Base-by-base conservation (phyloP, 441 rosid genomes). In the Erodium trifolium region DNA sequence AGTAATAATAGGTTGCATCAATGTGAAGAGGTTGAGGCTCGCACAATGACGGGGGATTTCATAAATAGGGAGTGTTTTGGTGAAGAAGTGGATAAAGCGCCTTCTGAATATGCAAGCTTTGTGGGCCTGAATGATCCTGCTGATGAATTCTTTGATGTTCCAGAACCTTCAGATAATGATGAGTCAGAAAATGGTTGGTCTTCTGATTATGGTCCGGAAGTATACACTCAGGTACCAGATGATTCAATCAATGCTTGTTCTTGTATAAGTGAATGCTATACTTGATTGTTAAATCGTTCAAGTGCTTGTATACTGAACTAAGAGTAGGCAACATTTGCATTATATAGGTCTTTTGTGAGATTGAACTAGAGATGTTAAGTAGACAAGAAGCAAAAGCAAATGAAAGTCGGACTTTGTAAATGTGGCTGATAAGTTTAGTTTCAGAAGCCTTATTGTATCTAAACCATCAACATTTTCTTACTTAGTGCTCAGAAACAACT, bases 131-230 rank as follows among this genome's bases (percentile, higher is more conserved):
- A 85, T 70, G 96, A 92, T 81, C 88, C 88, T 49, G 82, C 84
- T 45, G 97, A 93, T 79, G 97, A 91, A 78, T 93, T 91, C 75
- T 93, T 89, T 78, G 99, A 93, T 71, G 92, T 91, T 74, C 96
- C 86, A 16, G 97, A 91, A 77, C 88, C 97, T 14, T 82, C 87
- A 18, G 89, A 89, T 68, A 68, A 77, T 78, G 96, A 86, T 71
- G 80, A 77, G 66, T 73, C 79, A 57, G 96, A 87, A 64, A 84
- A 77, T 68, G 78, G 78, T 39, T 93, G 99, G 95, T 69, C 87
- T 73, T 82, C 85, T 77, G 95, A 88, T 77, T 88, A 81, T 83
- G 88, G 79, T 69, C 65, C 83, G 67, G 91, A 88, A 75, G 74
- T 74, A 19, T 78, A 74, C 76, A 73, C 84, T 73, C 97, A 89